phyloP scores from a whole-genome alignment of 805 yeast species.

The Candida dajiaensis region DNA sequence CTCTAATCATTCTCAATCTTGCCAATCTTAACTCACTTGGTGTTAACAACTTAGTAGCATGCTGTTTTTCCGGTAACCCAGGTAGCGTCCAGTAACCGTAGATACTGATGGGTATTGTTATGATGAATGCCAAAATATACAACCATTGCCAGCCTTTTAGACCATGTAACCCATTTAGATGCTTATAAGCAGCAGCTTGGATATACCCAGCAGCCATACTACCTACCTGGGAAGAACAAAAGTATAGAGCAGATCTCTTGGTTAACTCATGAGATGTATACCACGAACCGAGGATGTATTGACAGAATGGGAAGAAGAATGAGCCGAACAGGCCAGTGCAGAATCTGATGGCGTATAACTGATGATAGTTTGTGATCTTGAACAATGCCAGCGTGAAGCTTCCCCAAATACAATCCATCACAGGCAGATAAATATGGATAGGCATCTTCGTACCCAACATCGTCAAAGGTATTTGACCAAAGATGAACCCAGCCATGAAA shows the following conservation, averaged over 20 bases:
- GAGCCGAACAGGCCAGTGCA: constrained; percentile 30
- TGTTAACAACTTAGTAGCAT: constrained; percentile 40
- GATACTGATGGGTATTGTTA: constrained; percentile 38
- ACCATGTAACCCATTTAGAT: constrained; percentile 34
- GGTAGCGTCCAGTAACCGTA: constrained; percentile 52
- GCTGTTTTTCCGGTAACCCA: constrained; percentile 56
- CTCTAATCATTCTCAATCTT: constrained; percentile 32
- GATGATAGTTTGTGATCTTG: constrained; percentile 12
- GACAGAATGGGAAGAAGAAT: constrained; percentile 27
- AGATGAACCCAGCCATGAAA: constrained; percentile 17
- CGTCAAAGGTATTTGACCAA: constrained; percentile 23
- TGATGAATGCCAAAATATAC: constrained; percentile 40
- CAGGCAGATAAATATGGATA: constrained; percentile 15
- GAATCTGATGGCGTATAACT: constrained; percentile 27
- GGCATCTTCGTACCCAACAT: constrained; percentile 18
- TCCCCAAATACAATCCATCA: constrained; percentile 16
- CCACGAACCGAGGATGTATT: constrained; percentile 30
- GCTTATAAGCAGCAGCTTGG: constrained; percentile 17
- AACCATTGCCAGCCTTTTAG: constrained; percentile 47
- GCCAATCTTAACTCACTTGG: constrained; percentile 51
- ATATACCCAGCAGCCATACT: constrained; percentile 35
- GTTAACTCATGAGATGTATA: constrained; percentile 29
- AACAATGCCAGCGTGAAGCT: constrained; percentile 13
- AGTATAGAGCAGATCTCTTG: constrained; percentile 26
- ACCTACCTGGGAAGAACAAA: constrained; percentile 39